Evolutionary conservation across 1,284 basidiomycete genomes (phyloP), one percentile per base, ranked within the genome.

Genomic region (Leccinum subrobustum): DNA sequence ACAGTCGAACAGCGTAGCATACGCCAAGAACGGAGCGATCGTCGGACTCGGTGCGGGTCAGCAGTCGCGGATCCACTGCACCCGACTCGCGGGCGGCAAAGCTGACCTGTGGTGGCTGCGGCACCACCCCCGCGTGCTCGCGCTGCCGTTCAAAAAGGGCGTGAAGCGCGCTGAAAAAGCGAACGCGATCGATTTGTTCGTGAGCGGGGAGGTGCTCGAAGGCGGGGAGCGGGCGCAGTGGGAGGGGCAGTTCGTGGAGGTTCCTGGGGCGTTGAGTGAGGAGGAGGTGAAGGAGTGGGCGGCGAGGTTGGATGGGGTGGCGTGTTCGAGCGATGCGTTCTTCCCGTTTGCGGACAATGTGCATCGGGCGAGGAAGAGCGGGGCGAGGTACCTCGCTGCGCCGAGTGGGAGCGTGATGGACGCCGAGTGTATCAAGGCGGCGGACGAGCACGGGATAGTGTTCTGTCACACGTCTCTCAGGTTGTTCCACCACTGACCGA

Each of bases 311-410:
- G 87, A 89, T 58, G 92, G 87, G 35, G 96, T 99, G 54, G 88
- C 92, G 6, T 96, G 96, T 75, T 93, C 93, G 39, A 95, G 92
- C 65, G 97, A 99, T 70, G 96, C 96, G 60, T 99, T 99, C 84
- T 99, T 99, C 93, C 96, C 96, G 44, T 99, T 99, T 88, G 88
- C 95, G 8, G 97, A 99, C 77, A 99, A 99, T 71, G 96, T 99
- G 48, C 92, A 98, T 76, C 83, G 96, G 60, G 94, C 93, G 56
- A 84, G 87, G 74, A 90, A 93, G 81, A 95, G 93, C 64, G 96
- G 96, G 1, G 95, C 94, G 55, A 87, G 80, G 72, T 98, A 96
- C 77, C 84, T 99, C 60, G 95, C 93, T 31, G 97, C 97, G 4
- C 95, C 96, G 1, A 90, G 91, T 58, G 96, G 96, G 58, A 96